Conservation (phyloP, 164 flowering plant genomes). For the Cinnamomum chago region DNA sequence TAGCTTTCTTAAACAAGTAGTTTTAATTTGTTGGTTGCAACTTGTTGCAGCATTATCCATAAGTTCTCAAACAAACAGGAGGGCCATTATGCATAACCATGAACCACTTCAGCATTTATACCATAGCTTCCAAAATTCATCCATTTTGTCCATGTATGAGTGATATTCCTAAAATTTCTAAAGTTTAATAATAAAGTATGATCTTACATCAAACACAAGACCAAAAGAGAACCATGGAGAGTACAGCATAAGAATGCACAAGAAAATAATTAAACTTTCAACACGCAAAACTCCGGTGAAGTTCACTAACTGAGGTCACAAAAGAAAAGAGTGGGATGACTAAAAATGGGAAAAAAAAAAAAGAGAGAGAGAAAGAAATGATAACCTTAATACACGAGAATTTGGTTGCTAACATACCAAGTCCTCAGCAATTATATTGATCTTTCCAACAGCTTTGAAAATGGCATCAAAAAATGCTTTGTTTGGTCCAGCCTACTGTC, state of each 20-base stretch:
- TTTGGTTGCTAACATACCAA: conserved; percentile 52
- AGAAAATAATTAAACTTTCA: background rate
- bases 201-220: background rate
- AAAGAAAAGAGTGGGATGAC: no score
- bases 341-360: background rate
- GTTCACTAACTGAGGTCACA: background rate
- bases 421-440: conserved; percentile 89
- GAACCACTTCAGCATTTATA: no score
- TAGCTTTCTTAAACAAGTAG: no score
- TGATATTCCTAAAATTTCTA: background rate
- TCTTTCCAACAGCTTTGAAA: conserved; percentile 63
- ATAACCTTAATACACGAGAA: background rate
- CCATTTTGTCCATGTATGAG: no score
- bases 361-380: background rate
- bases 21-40: no score
- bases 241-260: background rate
- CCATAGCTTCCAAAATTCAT: no score
- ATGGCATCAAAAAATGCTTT: conserved; percentile 84
- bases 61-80: no score
- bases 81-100: no score
- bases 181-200: background rate
- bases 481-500: conserved; percentile 91
- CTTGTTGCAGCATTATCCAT: no score
- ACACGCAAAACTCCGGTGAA: background rate
- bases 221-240: background rate